A percentile compares a stretch with the other conserved stretches of the same genome.
Evolutionary conservation across 352 stramenopile genomes (phyloP).

Genomic region (Lagenidium sp.): DNA sequence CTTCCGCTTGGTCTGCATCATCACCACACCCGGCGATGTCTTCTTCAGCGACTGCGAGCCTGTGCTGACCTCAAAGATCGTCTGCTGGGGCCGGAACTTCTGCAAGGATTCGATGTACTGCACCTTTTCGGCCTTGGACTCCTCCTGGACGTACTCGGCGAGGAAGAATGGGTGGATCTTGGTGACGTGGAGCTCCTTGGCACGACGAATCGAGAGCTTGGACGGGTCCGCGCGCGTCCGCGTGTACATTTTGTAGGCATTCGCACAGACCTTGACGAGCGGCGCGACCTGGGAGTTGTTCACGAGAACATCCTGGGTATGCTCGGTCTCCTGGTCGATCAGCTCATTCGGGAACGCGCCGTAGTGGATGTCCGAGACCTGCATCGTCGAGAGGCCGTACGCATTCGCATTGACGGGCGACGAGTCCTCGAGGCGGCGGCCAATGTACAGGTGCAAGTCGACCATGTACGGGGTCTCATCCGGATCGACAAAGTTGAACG

Average conservation of each 20-base stretch:
- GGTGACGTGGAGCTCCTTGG: conserved; percentile 90
- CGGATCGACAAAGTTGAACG: conserved; percentile 95
- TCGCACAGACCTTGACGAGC: conserved; percentile 89
- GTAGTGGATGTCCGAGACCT: conserved; percentile 96
- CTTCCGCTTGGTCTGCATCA: conserved; percentile 86
- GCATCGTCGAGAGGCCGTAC: conserved; percentile 93
- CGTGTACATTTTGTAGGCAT: conserved; percentile 98
- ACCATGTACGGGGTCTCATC: conserved; percentile 99
- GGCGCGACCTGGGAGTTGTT: conserved; percentile 63
- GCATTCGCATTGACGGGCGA: conserved; percentile 38
- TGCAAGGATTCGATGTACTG: conserved; percentile 91
- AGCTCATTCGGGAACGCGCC: conserved; percentile 94
- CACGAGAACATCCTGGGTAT: conserved; percentile 86
- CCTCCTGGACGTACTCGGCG: conserved; percentile 79
- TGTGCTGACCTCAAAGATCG: conserved; percentile 94
- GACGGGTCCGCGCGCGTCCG: conserved; percentile 93
- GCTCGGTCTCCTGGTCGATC: conserved; percentile 96
- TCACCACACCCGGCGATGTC: conserved; percentile 56
- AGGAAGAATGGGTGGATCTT: conserved; percentile 91
- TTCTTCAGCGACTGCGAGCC: conserved; percentile 74
- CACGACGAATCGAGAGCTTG: conserved; percentile 91
- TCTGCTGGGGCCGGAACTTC: conserved; percentile 92
- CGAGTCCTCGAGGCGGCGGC: conserved; percentile 72
- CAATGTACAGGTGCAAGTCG: conserved; percentile 96
- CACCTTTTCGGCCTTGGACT: conserved; percentile 67